Conservation (phyloP, 331 rosid species). For the Saraca asoca region DNA sequence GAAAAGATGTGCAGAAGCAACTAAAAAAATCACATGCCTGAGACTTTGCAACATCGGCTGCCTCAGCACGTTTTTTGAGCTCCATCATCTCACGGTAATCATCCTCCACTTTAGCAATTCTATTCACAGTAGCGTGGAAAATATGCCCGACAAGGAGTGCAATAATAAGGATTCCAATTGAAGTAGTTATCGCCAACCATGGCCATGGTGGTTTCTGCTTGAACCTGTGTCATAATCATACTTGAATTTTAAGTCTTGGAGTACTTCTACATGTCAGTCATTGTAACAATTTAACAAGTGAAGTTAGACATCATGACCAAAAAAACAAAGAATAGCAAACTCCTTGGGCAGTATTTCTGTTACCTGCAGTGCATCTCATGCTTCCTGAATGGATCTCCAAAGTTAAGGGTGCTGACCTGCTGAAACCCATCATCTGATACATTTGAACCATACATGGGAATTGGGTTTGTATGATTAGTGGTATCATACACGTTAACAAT, state of each 20-base stretch:
- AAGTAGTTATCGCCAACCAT: slow-evolving; percentile 69
- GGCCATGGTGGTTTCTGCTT: slow-evolving; percentile 90
- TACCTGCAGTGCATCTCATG: slow-evolving; percentile 99
- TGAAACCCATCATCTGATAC: slow-evolving; percentile 62
- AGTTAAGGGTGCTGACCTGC: slow-evolving; percentile 71
- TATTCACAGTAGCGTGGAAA: slow-evolving; percentile 70
- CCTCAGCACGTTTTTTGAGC: slow-evolving; percentile 87
- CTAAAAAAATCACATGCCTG: slow-evolving; percentile 53
- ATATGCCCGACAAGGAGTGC: slow-evolving; percentile 74
- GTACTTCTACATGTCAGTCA: slow-evolving; percentile 16
- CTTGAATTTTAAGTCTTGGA: slow-evolving; percentile 10
- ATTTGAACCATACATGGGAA: slow-evolving; percentile 84
- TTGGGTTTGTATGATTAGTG: slow-evolving; percentile 69
- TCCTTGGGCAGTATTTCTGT: slow-evolving; percentile 24
- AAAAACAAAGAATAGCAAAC: not conserved
- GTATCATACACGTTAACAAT: slow-evolving; percentile 89
- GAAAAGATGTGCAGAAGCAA: slow-evolving; percentile 17
- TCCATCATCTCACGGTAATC: slow-evolving; percentile 67
- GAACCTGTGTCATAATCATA: slow-evolving; percentile 61
- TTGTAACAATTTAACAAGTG: not conserved
- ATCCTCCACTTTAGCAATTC: slow-evolving; percentile 85
- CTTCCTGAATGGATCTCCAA: slow-evolving; percentile 91
- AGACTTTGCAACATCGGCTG: slow-evolving; percentile 90
- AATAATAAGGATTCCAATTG: slow-evolving; percentile 70
- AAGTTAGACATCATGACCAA: not conserved